Base-by-base conservation (phyloP, 164 flowering plant genomes). In the Liriodendron chinense region DNA sequence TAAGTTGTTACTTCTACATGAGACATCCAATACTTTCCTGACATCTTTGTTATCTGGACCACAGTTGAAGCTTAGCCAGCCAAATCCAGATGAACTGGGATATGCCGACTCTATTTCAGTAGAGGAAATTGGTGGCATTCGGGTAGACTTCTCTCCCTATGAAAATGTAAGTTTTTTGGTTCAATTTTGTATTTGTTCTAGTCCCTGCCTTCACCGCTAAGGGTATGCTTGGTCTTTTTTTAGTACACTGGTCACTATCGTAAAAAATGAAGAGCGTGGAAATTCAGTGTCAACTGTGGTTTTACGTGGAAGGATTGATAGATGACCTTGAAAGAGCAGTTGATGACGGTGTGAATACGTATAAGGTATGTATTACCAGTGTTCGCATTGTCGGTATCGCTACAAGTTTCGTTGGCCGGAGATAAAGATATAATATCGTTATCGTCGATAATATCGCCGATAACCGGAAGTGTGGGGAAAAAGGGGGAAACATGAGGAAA, bases 241-340 rank as follows among this genome's bases (percentile, higher is more conserved):
- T 21, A 63, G 22, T 28, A n/a, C 68, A 26, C 77, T 93, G 98
- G 97, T 96, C n/a, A 94, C 95, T 67, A 73, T 96, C 73, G 99
- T 90, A 72, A 91, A 84, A 88, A 96, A 91, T 79, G 99, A 96
- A 81, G 93, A 87, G 82, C 95, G 97, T 78, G 98, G 99, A 71
- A 96, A 94, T 80, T 88, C 96, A 59, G 86, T 96, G 8, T 65
- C 90, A 24, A 96, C 99, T 73, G 90, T 94, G 77, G 89, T 96
- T 73, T 78, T 96, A 71, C 87, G 99, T 66, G 98, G 91, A 81
- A 96, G 99, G 78, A 94, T 98, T 76, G 98, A 96, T n/a, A n/a
- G n/a, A n/a, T n/a, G n/a, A n/a, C n/a, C n/a, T n/a, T n/a, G n/a
- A n/a, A n/a, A n/a, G n/a, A n/a, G n/a, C n/a, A n/a, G n/a, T n/a